phyloP scores from a whole-genome alignment of 2,329 filamentous ascomycete species.

The Trichoderma harzianum region DNA sequence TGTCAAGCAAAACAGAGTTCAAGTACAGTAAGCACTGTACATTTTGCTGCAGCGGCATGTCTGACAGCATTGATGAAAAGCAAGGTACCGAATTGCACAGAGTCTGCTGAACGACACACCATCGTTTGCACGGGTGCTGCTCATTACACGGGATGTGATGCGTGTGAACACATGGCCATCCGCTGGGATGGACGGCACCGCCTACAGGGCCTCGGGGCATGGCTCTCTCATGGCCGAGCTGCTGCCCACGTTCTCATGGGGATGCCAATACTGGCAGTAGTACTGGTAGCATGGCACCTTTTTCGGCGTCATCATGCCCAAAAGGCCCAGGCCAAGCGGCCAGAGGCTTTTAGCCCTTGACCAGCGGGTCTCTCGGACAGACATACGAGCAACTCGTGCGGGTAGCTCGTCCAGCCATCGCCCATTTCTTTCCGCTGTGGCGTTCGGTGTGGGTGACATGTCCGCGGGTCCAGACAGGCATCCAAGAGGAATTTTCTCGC shows the following conservation, averaged over 20 bases:
- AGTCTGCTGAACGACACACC: neutral
- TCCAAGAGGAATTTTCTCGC: constrained; percentile 6
- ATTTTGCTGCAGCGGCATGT: constrained; percentile 7
- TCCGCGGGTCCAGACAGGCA: constrained; percentile 16
- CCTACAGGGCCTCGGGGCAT: neutral
- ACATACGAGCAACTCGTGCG: neutral
- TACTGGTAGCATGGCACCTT: neutral
- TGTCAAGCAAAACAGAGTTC: neutral
- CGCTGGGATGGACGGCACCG: neutral
- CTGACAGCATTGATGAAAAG: neutral
- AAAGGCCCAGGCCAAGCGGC: neutral
- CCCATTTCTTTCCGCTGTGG: constrained; percentile 9
- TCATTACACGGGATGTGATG: neutral
- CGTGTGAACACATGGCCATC: neutral
- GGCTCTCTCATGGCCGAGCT: neutral
- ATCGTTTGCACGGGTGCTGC: neutral
- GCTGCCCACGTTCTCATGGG: neutral
- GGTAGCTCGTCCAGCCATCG: neutral
- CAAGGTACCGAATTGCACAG: neutral
- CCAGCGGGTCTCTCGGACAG: neutral
- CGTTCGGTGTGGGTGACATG: constrained; percentile 16
- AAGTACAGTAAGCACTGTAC: neutral
- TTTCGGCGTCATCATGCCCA: neutral
- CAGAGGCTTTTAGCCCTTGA: constrained; percentile 5
- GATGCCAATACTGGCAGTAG: neutral